A percentile compares a stretch with the other conserved stretches of the same genome.
phyloP scores from a whole-genome alignment of 2,329 filamentous ascomycete species.

The Dactylella cylindrospora region DNA sequence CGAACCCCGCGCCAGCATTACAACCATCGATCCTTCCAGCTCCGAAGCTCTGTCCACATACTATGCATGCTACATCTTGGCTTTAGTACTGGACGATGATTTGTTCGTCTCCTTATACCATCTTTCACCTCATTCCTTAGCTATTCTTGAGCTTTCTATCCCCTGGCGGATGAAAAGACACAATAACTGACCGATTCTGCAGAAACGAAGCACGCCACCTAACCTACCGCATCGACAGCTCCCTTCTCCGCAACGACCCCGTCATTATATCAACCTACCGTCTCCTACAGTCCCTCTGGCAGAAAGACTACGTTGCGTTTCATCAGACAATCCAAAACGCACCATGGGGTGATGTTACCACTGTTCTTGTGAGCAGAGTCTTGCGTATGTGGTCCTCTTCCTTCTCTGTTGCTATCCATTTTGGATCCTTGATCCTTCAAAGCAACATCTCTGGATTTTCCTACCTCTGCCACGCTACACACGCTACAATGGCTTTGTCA shows the following conservation, averaged over 20 bases:
- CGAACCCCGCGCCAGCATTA: constrained; percentile 38
- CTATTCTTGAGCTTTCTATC: no score
- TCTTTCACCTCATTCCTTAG: no score
- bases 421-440: no score
- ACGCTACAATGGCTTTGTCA: no score
- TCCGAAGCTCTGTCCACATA: constrained; percentile 47
- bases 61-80: constrained; percentile 47
- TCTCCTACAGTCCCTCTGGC: constrained; percentile 47
- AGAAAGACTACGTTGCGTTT: constrained; percentile 45
- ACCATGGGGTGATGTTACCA: constrained; percentile 44
- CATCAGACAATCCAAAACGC: constrained; percentile 46
- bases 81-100: constrained; percentile 47
- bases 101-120: constrained; percentile 26
- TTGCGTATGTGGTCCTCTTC: constrained; percentile 10
- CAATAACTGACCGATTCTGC: neutral
- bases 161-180: neutral
- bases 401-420: no score
- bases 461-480: no score
- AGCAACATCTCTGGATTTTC: no score
- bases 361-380: constrained; percentile 42
- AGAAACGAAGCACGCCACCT: constrained; percentile 48
- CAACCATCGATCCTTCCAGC: constrained; percentile 32
- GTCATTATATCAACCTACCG: constrained; percentile 44
- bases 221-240: constrained; percentile 46
- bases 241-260: constrained; percentile 44